Evolutionary conservation across 169 alveolate species (phyloP), one percentile per base, ranked within the genome.

Genomic region (Theileria sp.): DNA sequence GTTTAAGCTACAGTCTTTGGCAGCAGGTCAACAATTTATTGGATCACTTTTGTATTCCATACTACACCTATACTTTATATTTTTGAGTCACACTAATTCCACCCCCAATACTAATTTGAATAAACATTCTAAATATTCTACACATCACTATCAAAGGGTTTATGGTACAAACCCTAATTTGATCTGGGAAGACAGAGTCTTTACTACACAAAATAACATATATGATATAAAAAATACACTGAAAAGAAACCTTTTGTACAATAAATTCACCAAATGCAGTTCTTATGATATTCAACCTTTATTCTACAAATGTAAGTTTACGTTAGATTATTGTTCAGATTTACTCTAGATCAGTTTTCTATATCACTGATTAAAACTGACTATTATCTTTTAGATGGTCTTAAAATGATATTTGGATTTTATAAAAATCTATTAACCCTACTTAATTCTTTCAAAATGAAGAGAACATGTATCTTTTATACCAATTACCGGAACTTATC

Each of bases 11-110:
- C 79, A 71, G 56, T 21, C 79, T 19, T 23, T 71, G 49, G 65
- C 79, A 71, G 65, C 75, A n/a, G 79, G 79, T 19, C 66, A 71
- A 1, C 75, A 71, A 26, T 71, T 54, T 19, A 2, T 71, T 12
- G 79, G 56, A 5, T 71, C 66, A 3, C 50, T 36, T 7, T 21
- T 71, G 49, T 71, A 71, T 26, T 21, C 26, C 75, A 13, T 58
- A 25, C 34, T 44, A 44, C 54, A 44, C 8, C 17, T 44, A 4
- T 44, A 7, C 54, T 10, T 44, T 10, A 44, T 44, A 44, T 44
- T 44, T 44, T 10, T 1, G 2, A 44, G 8, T 44, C 54, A 44
- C 15, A 44, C 17, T 44, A 44, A 13, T 44, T 44, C 17, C 4
- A 44, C 8, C 54, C 1, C 54, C 54, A 44, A 44, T 44, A 7